Evolutionary conservation across 106 monocot species (phyloP).

Genomic region (Phalaenopsis aphrodite): DNA sequence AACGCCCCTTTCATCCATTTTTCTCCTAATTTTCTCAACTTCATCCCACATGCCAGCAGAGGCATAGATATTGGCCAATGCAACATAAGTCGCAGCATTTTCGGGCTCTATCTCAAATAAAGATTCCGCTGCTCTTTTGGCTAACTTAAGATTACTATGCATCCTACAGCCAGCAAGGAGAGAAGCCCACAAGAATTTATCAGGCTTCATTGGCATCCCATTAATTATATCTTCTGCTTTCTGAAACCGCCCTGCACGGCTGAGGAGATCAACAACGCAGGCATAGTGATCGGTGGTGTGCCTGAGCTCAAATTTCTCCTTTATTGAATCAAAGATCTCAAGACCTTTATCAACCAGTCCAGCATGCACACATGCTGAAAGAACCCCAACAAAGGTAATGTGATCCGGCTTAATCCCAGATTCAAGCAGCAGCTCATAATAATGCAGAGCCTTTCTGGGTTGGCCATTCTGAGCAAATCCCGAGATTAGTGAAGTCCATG

Average conservation of each 20-base stretch:
- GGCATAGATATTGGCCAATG: conserved; percentile 24
- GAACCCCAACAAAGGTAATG: conserved; percentile 11
- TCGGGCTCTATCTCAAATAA: conserved; percentile 24
- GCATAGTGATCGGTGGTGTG: conserved; percentile 19
- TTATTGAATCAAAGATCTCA: conserved; percentile 17
- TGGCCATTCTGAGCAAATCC: conserved; percentile 23
- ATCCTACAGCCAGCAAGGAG: conserved; percentile 20
- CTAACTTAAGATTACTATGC: conserved; percentile 14
- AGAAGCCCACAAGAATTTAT: conserved; percentile 27
- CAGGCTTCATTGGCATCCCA: conserved; percentile 24
- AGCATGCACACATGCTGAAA: conserved; percentile 18
- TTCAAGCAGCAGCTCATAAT: conserved; percentile 11
- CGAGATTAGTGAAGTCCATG: conserved; percentile 17
- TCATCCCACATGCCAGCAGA: conserved; percentile 8
- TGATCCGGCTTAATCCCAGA: conserved; percentile 20
- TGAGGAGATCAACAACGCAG: conserved; percentile 23
- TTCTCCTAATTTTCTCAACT: conserved; percentile 7
- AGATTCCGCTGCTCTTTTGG: conserved; percentile 14
- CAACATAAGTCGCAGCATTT: conserved; percentile 23
- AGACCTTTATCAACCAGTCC: conserved; percentile 18
- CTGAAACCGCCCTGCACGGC: conserved; percentile 16
- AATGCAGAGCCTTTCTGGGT: conserved; percentile 10
- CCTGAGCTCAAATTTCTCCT: conserved; percentile 6
- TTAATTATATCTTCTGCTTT: conserved; percentile 20
- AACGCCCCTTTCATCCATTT: conserved; percentile 13